A percentile compares a stretch with the other conserved stretches of the same genome.
phyloP scores from a whole-genome alignment of 2,329 filamentous ascomycete species.

The Trematosphaeria pertusa region DNA sequence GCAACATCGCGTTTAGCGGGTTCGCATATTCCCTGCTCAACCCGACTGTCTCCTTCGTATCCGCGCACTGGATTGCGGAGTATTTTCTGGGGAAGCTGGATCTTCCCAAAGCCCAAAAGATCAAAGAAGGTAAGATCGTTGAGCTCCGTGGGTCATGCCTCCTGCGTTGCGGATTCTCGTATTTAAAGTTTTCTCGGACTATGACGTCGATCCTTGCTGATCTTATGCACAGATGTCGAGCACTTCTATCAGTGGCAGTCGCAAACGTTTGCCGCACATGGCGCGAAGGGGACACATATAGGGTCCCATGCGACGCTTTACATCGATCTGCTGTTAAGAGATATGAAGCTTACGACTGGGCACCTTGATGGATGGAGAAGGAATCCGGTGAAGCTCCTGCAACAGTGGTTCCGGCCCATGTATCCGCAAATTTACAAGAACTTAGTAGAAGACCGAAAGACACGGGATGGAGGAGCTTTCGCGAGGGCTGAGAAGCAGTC shows the following conservation, averaged over 20 bases:
- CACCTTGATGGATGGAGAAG: background rate
- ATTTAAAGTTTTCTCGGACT: no score
- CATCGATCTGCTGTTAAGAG: background rate
- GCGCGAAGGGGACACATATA: background rate
- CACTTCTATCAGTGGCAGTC: background rate
- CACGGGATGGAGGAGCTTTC: no score
- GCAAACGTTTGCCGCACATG: background rate
- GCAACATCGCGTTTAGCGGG: background rate
- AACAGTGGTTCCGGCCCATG: background rate
- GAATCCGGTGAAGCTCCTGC: background rate
- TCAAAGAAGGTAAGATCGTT: background rate
- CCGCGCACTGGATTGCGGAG: background rate
- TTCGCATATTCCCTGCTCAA: slow-evolving; percentile 1
- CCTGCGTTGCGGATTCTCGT: background rate
- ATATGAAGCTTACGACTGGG: background rate
- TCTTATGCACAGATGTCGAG: background rate
- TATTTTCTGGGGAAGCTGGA: background rate
- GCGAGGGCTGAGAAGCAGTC: no score
- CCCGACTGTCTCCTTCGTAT: background rate
- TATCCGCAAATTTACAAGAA: background rate
- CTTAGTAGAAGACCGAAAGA: background rate
- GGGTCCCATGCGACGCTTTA: slow-evolving; percentile 1
- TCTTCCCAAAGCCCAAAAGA: background rate
- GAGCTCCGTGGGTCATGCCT: no score
- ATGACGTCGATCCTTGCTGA: no score